Conservation (phyloP, 441 rosid genomes). For the Eutrema salsugineum region DNA sequence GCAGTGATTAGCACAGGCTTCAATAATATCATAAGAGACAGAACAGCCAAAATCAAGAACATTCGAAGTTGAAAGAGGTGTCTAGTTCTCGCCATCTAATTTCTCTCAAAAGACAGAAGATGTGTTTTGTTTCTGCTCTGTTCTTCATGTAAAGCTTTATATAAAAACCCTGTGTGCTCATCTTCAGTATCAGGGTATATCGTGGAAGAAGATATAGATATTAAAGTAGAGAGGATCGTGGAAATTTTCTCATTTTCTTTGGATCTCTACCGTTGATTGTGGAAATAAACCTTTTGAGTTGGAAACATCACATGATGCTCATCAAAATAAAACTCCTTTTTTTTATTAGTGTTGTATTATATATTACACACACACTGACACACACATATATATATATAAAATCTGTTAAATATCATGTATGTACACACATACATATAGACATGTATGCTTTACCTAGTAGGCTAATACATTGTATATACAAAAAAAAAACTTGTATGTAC, state of each 20-base stretch:
- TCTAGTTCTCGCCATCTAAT: constrained; percentile 25
- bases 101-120: background rate
- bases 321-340: background rate
- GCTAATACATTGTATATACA: background rate
- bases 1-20: constrained; percentile 13
- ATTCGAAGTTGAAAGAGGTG: background rate
- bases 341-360: constrained; percentile 21
- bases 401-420: background rate
- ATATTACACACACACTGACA: background rate
- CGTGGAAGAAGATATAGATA: constrained; percentile 29
- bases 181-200: constrained; percentile 12
- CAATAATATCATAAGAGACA: background rate
- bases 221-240: constrained; percentile 6
- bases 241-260: constrained; percentile 11
- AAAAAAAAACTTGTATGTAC: background rate
- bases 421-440: background rate
- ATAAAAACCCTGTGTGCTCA: background rate
- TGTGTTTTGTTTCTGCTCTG: constrained; percentile 5
- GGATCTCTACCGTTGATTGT: constrained; percentile 34
- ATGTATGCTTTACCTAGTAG: background rate
- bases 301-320: constrained; percentile 29
- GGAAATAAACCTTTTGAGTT: constrained; percentile 26
- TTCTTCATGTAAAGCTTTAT: constrained; percentile 3
- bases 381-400: background rate
- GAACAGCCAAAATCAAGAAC: constrained; percentile 17